Conservation (phyloP, 257 asterid species). For the Nicotiana noctiflora region DNA sequence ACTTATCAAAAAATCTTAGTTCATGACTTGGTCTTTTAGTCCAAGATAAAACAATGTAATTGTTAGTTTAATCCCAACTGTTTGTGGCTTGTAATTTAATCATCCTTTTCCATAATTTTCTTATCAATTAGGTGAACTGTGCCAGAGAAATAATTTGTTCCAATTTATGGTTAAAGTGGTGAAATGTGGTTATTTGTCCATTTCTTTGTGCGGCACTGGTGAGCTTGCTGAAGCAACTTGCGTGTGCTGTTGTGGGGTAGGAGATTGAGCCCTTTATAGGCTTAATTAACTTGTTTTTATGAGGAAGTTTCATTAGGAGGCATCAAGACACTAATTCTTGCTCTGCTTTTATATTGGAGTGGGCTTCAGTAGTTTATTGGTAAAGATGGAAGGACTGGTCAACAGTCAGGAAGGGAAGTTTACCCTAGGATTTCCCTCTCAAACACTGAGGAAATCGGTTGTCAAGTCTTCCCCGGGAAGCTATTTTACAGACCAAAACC, state of each 20-base stretch:
- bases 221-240: not conserved
- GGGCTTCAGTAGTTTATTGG: slow-evolving; percentile 6
- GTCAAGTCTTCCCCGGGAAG: not conserved
- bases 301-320: not conserved
- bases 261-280: not conserved
- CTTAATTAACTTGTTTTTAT: not conserved
- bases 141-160: not conserved
- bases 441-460: not conserved
- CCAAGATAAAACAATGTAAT: not conserved
- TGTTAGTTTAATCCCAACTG: not conserved
- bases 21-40: not conserved
- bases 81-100: not conserved
- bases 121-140: not conserved
- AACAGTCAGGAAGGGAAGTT: not conserved
- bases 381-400: not conserved
- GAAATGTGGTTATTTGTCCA: not conserved
- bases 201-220: not conserved
- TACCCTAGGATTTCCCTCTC: no score
- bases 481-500: not conserved
- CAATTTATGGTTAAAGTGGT: not conserved
- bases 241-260: not conserved
- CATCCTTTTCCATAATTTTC: not conserved
- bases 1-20: not conserved
- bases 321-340: not conserved
- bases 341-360: not conserved